Evolutionary conservation across 1,284 basidiomycete genomes (phyloP), one percentile per base, ranked within the genome.

Genomic region (Phellopilus nigrolimitatus): DNA sequence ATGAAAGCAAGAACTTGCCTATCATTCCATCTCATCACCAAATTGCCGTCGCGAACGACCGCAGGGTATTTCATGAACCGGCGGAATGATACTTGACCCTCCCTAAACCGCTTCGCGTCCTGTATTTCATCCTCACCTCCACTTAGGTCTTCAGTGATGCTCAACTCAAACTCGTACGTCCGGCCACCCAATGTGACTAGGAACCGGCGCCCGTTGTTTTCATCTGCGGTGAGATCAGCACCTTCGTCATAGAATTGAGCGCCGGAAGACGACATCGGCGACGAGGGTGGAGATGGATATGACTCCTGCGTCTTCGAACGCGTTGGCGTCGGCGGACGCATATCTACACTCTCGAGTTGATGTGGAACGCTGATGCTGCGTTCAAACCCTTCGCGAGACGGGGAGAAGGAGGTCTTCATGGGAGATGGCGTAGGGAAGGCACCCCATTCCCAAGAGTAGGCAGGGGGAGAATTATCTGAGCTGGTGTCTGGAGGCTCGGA

Each of bases 371-470:
- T 82, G 34, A 66, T 66, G 61, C 78, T 80, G 48, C 80, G 68
- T 7, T 51, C 54, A n/a, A 25, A 21, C 10, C 22, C 33, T 27
- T 60, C 57, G 17, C 58, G 55, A 7, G 25, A 19, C 17, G 28
- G 17, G 24, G 69, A 64, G 60, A 84, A 81, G 4, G 74, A 69
- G 0, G 75, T 59, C 47, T 76, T 76, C 60, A 82, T 68, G 1
- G 83, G 84, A 7, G 86, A 87, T 17, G 79, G 83, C 60, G 84
- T 84, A n/a, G 88, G 88, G 61, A 91, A 89, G 15, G 76, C 82
- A 30, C 88, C 88, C 88, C 88, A 90, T 58, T 91, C 88, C 88
- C 88, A 91, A 2, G 84, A 84, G 61, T 90, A 90, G 61, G 86
- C 50, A n/a, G 61, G 66, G 63, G 5, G 56, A 58, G 28, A 57